These are phyloP conservation scores for Fusarium pseudonygamai DNA, from an alignment of 2,329 filamentous ascomycete species.

Conservation along the genomic window DNA sequence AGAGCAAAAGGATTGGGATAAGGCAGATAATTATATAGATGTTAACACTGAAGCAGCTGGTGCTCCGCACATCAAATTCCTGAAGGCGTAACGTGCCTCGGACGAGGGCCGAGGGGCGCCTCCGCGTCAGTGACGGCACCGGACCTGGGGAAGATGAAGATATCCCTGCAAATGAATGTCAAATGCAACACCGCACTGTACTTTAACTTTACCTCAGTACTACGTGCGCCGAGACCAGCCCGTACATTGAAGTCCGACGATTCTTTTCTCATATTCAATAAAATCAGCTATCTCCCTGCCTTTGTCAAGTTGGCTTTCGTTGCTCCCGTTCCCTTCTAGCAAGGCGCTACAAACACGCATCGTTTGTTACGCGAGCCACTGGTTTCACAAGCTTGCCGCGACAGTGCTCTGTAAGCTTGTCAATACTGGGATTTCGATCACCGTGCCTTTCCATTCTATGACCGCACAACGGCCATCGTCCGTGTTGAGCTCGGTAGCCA, in stretches of 20 bases:
- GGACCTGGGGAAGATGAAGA: slow-evolving; percentile 40
- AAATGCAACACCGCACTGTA: slow-evolving; percentile 17
- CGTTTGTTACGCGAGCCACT: not conserved
- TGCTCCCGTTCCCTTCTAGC: not conserved
- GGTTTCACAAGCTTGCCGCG: not conserved
- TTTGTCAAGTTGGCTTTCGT: not conserved
- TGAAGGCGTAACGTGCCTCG: slow-evolving; percentile 33
- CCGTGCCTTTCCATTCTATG: not conserved
- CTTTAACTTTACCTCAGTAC: not conserved
- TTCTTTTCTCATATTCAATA: not conserved
- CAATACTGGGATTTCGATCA: not conserved
- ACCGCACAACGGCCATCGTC: slow-evolving; percentile 36
- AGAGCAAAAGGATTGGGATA: not conserved
- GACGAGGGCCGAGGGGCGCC: slow-evolving; percentile 36
- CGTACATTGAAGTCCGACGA: slow-evolving; percentile 22
- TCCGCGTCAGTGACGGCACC: slow-evolving; percentile 29
- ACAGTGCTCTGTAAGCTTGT: not conserved
- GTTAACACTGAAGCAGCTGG: slow-evolving; percentile 15
- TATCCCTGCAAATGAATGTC: slow-evolving; percentile 13
- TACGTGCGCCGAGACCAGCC: slow-evolving; percentile 12
- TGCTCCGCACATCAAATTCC: slow-evolving; percentile 35
- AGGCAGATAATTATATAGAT: slow-evolving; percentile 27
- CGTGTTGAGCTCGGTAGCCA: slow-evolving; percentile 45
- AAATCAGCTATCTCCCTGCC: not conserved
- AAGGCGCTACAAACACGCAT: not conserved